Conservation (phyloP, 1,139 yeast genomes). For the Scheffersomyces lignicola region DNA sequence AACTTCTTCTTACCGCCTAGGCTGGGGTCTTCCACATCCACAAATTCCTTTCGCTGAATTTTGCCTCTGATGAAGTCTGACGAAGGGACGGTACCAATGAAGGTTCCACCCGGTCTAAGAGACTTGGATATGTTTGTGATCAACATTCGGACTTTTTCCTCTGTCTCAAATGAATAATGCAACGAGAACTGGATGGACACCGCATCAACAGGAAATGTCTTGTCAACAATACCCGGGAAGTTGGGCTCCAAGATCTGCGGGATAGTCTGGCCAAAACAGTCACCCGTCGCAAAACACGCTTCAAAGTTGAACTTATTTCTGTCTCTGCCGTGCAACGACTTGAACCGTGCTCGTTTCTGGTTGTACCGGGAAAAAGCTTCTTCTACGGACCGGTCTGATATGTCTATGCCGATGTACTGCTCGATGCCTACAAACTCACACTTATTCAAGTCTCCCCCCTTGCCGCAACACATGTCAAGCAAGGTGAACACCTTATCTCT, state of each 20-base stretch:
- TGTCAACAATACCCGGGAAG: conserved; percentile 51
- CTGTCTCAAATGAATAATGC: conserved; percentile 92
- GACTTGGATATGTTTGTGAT: conserved; percentile 76
- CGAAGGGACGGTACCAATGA: conserved; percentile 93
- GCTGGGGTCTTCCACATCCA: conserved; percentile 8
- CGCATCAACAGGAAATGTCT: conserved; percentile 80
- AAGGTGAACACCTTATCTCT: conserved; percentile 44
- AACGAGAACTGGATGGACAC: conserved; percentile 90
- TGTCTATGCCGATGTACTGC: conserved; percentile 87
- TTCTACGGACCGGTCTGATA: conserved; percentile 81
- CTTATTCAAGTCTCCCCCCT: conserved; percentile 94
- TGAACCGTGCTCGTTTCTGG: conserved; percentile 42
- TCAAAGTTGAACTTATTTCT: conserved; percentile 56
- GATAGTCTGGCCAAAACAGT: conserved; percentile 72
- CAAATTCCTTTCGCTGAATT: conserved; percentile 41
- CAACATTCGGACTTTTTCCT: conserved; percentile 71
- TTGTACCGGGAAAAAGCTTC: conserved; percentile 81
- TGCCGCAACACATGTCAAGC: conserved; percentile 93
- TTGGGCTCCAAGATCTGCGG: conserved; percentile 71
- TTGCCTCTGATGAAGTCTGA: conserved; percentile 78
- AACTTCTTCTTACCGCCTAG: conserved; percentile 49
- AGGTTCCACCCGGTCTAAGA: conserved; percentile 76
- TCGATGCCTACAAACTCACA: conserved; percentile 75
- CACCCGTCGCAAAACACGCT: conserved; percentile 87
- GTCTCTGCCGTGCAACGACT: conserved; percentile 28